Evolutionary conservation across 176 grass and related monocot genomes (phyloP), one percentile per base, ranked within the genome.

Genomic region (Musa schizocarpa): DNA sequence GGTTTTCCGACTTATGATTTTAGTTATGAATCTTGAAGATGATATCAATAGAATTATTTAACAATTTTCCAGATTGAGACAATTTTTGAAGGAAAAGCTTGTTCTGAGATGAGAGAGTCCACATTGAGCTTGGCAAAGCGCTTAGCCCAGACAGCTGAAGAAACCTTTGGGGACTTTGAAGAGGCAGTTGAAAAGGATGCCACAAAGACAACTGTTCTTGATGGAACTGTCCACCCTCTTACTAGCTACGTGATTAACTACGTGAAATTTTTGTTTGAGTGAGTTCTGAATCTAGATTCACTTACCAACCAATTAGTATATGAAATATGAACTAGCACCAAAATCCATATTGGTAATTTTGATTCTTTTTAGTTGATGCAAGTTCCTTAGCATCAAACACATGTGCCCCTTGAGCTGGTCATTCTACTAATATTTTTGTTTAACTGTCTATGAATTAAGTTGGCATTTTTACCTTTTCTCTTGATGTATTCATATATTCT

Each of bases 141-240:
- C 73, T 85, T 99, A 76, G 95, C 95, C 13, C 86, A 89, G 75
- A 94, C 95, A 8, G 95, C 95, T 1, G 83, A 99, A 59, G 92
- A 89, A 74, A 99, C 95, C 53, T 94, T 99, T 71, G 86, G 69
- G 52, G 95, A 99, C 83, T 99, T 99, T 81, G 86, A 91, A 75
- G 90, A 99, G 73, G 88, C 90, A 29, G 95, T 99, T 5, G 95
- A 99, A 77, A 99, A 94, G 81, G 95, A 99, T 68, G 90, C 86
- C 71, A 87, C 95, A 34, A 94, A 94, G 74, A 94, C 86, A 75
- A 99, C 86, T 64, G 88, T 91, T 75, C 71, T 79, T 59, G 95
- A 99, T 91, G 95, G 95, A 79, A 99, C 95, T 55, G 95, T 99
- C 14, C 95, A 99, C 61, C 95, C 95, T 80, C 82, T 99, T 76